Evolutionary conservation across 306 rosid genomes (phyloP).

Genomic region (Cicer cuneatum): DNA sequence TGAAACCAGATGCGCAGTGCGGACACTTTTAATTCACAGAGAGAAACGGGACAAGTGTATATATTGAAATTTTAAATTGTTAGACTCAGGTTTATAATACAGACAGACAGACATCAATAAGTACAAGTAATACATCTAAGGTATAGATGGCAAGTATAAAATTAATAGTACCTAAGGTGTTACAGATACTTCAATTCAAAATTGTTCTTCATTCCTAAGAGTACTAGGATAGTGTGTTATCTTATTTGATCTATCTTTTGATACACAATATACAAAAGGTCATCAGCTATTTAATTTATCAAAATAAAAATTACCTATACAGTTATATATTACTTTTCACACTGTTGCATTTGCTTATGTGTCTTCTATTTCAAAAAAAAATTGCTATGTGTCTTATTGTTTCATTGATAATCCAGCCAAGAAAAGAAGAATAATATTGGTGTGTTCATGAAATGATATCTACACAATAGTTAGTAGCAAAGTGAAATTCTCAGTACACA

Average conservation of each 20-base stretch:
- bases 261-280: constrained; percentile 6
- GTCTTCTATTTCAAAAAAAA: neutral
- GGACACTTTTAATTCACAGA: neutral
- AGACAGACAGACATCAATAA: constrained; percentile 17
- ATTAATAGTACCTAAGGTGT: constrained; percentile 17
- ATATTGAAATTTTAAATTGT: neutral
- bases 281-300: constrained; percentile 12
- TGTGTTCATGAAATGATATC: constrained; percentile 19
- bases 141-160: constrained; percentile 15
- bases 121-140: constrained; percentile 19
- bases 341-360: constrained; percentile 11
- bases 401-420: constrained; percentile 27
- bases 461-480: constrained; percentile 3
- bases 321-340: constrained; percentile 1
- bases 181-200: constrained; percentile 17
- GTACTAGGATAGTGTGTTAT: neutral
- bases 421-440: constrained; percentile 3
- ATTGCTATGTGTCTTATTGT: neutral
- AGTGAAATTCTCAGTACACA: neutral
- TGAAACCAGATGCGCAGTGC: constrained; percentile 21
- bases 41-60: constrained; percentile 2
- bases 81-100: constrained; percentile 1
- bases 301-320: constrained; percentile 16
- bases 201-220: neutral
- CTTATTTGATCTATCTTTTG: neutral